These are phyloP conservation scores for Calonectria honghensis DNA, from an alignment of 2,329 filamentous ascomycete species.

Conservation along the genomic window DNA sequence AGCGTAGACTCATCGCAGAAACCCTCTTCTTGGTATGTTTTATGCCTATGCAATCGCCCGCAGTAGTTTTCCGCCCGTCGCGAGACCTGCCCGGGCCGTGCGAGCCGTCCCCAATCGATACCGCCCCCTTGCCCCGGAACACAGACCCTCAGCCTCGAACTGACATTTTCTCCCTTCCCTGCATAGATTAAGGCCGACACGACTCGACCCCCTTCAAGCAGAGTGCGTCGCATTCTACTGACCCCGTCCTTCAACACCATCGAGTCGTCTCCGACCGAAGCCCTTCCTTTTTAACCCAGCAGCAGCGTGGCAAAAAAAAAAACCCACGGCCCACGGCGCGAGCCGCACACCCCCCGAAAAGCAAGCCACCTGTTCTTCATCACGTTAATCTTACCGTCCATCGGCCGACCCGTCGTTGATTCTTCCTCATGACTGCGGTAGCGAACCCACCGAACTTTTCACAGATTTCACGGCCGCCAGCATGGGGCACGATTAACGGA, in stretches of 20 bases:
- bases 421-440: constrained; percentile 79
- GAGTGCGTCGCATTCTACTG: constrained; percentile 37
- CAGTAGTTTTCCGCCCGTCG: constrained; percentile 23
- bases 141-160: constrained; percentile 34
- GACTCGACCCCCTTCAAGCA: constrained; percentile 30
- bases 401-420: constrained; percentile 49
- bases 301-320: constrained; percentile 48
- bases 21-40: constrained; percentile 52
- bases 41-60: constrained; percentile 8
- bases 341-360: constrained; percentile 46
- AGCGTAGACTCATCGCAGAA: constrained; percentile 53
- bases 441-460: constrained; percentile 79
- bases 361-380: constrained; percentile 46
- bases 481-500: constrained; percentile 78
- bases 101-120: constrained; percentile 33
- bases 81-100: constrained; percentile 19
- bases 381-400: constrained; percentile 48
- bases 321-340: constrained; percentile 41
- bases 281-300: constrained; percentile 33
- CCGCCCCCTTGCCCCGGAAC: constrained; percentile 27
- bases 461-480: constrained; percentile 77
- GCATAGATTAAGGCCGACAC: constrained; percentile 35
- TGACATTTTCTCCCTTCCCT: constrained; percentile 40
- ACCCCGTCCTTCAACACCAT: constrained; percentile 22
- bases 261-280: constrained; percentile 29